Percentiles rank a stretch among this genome's conserved stretches.
Evolutionary conservation across 768 basidiomycete species (phyloP).

Genomic region (Lactarius indigo): DNA sequence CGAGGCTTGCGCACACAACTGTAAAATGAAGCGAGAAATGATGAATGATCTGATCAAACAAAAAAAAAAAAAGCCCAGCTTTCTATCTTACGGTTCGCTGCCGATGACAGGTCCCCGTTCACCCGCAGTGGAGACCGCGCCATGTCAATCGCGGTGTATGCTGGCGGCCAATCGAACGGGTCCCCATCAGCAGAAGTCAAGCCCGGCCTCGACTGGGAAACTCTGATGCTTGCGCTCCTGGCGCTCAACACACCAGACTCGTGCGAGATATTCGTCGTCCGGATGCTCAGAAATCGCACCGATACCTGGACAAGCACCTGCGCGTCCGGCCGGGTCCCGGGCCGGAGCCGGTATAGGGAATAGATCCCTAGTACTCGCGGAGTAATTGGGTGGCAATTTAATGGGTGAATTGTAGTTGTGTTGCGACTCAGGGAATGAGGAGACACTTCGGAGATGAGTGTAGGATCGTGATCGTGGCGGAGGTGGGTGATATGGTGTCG

Average conservation of each 20-base stretch:
- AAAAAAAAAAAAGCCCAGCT: background rate
- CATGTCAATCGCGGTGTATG: slow-evolving; percentile 21
- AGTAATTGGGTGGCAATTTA: slow-evolving; percentile 14
- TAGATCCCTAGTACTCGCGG: slow-evolving; percentile 5
- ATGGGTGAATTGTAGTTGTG: background rate
- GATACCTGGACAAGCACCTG: no score
- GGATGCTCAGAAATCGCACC: background rate
- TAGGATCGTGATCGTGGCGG: background rate
- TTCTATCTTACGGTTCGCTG: background rate
- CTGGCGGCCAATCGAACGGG: slow-evolving; percentile 21
- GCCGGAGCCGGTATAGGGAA: background rate
- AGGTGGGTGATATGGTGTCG: background rate
- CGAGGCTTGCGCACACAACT: background rate
- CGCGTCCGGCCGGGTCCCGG: background rate
- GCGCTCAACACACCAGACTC: no score
- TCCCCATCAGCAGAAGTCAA: background rate
- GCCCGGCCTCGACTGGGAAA: background rate
- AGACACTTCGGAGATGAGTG: background rate
- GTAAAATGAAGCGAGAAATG: background rate
- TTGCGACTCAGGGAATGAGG: background rate
- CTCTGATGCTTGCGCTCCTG: slow-evolving; percentile 1
- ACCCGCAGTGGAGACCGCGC: slow-evolving; percentile 1
- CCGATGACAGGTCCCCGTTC: background rate
- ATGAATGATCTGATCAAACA: background rate
- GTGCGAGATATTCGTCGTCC: slow-evolving; percentile 4